Evolutionary conservation across 768 basidiomycete genomes (phyloP), one percentile per base, ranked within the genome.

Genomic region (Polyporus arcularius): DNA sequence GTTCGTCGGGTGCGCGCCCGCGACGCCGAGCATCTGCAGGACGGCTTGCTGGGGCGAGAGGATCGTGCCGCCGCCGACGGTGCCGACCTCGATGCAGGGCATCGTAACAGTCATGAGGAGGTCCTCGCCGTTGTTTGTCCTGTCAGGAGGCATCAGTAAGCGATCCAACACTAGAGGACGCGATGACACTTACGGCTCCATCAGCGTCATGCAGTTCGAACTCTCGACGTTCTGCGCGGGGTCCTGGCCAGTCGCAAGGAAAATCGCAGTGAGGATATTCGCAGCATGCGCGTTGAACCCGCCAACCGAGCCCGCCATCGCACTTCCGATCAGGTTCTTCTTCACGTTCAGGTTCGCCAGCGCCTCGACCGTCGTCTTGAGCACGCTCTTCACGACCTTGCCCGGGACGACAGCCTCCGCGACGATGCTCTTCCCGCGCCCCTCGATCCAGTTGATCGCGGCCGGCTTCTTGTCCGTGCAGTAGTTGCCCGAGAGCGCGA

Each of bases 381-480:
- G 76, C 65, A 99, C 94, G 40, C 77, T 82, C 82, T 87, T 88
- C 59, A 99, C 95, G 39, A 95, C 79, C 65, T 86, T 85, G 0
- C 96, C 96, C 0, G 96, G 92, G 35, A 99, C 77, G 50, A 98
- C 82, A 2, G 96, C 95, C 77, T 99, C 96, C 0, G 94, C 96
- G 51, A 98, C 96, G 18, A 99, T 90, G 55, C 92, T 92, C 89
- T 99, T 99, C 28, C 97, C 97, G 43, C 97, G 82, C 2, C 97
- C 97, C 76, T 98, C 96, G 64, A 98, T 98, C 97, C 97, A 99
- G 77, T 98, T 99, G 76, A 99, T 97, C 47, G 97, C 97, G 10
- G 97, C 93, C 0, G 97, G 92, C 79, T 99, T 99, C 88, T 99
- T 99, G 78, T 99, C 97, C 65, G 94, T 99, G 79, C 97, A 98